Evolutionary conservation across 495 filamentous ascomycete genomes (phyloP), one percentile per base, ranked within the genome.

Genomic region (Clohesyomyces aquaticus): DNA sequence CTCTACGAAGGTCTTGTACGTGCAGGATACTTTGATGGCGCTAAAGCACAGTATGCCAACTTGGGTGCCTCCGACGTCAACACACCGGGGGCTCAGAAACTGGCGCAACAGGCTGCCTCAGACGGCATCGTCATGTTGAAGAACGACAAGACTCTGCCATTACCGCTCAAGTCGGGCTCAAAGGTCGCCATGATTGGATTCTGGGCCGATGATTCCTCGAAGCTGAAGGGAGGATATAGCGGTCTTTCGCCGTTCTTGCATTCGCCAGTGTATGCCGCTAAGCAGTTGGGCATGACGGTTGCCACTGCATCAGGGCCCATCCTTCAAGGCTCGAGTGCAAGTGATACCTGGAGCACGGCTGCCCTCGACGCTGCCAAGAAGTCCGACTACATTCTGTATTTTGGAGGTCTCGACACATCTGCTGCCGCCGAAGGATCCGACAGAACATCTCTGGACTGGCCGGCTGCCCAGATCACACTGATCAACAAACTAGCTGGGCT

Each of bases 171-270:
- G 1, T 69, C 65, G 11, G 69, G 70, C 23, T 76, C 71, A 18
- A 77, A 70, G 8, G 72, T 87, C 14, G 84, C 83, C 4, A 69
- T 88, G 3, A 77, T 88, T 55, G 86, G 85, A 0, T 76, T 78
- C 0, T 85, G 81, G 76, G 84, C 81, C 9, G 82, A 82, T 52
- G 83, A 83, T 4, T 85, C 83, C 1, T 77, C 84, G 51, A 10
- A 41, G 1, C 76, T 88, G 77, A 83, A 83, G 61, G 86, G 85
- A 2, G 85, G 83, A 59, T 88, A 87, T 71, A 77, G 69, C 56
- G 83, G 83, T 2, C 72, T 69, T 0, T 78, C 86, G 4, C 84
- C 82, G 6, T 85, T 83, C 68, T 74, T 85, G 4, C 78, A 73
- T 45, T 81, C 79, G 19, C 82, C 82, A 0, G 66, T 83, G 3